Evolutionary conservation across 345 rosid genomes (phyloP).

Genomic region (Angophora floribunda): DNA sequence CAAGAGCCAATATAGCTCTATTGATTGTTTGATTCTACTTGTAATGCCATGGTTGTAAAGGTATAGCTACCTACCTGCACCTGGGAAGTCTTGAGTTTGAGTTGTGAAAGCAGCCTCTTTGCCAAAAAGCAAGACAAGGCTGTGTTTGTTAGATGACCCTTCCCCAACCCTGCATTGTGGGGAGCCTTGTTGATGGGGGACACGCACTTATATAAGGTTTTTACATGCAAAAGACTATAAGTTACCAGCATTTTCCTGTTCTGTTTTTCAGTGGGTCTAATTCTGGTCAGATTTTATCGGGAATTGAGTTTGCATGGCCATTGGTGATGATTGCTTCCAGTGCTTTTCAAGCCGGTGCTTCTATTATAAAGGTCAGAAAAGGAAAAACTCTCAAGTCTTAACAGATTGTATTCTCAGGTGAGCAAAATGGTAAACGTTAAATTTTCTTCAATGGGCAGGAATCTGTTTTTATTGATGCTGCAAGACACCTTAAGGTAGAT

Average conservation of each 20-base stretch:
- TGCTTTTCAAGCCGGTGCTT: slow-evolving; percentile 82
- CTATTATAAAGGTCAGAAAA: slow-evolving; percentile 60
- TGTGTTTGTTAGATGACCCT: neutral
- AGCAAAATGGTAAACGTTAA: slow-evolving; percentile 2
- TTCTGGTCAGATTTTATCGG: slow-evolving; percentile 47
- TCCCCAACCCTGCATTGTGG: neutral
- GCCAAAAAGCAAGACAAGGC: neutral
- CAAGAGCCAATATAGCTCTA: neutral
- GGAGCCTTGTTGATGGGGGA: neutral
- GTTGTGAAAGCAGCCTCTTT: neutral
- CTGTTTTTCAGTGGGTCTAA: slow-evolving; percentile 54
- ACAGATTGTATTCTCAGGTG: neutral
- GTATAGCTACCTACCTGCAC: neutral
- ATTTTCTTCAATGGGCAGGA: slow-evolving; percentile 44
- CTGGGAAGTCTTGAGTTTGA: neutral
- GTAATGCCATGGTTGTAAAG: neutral
- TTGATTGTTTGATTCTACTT: neutral
- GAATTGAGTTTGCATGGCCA: slow-evolving; percentile 58
- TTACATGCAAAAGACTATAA: no score
- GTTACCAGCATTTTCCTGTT: neutral
- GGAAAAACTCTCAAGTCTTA: neutral
- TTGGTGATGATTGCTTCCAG: slow-evolving; percentile 69
- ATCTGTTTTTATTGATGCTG: slow-evolving; percentile 62
- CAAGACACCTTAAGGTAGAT: slow-evolving; percentile 54
- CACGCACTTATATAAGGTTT: neutral